phyloP scores from a whole-genome alignment of 2,329 filamentous ascomycete species.

The Orbilia oligospora region DNA sequence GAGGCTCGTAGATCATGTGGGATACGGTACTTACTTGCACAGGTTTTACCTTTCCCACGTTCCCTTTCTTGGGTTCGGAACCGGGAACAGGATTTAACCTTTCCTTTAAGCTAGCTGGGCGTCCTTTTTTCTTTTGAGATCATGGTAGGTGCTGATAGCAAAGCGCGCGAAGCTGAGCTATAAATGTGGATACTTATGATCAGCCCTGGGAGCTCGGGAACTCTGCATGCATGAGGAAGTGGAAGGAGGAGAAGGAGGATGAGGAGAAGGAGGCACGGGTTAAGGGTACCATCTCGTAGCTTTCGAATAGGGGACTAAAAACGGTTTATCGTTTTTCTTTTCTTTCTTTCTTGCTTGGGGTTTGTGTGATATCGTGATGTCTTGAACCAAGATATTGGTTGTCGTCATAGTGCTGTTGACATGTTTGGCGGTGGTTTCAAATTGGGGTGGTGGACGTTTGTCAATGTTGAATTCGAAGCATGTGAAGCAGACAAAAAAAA shows the following conservation, averaged over 20 bases:
- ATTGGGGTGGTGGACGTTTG: too few relatives aligned
- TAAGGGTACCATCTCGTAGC: constrained; percentile 13
- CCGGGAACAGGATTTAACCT: not conserved
- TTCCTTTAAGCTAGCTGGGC: not conserved
- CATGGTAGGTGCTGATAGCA: constrained; percentile 7
- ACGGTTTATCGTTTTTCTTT: not conserved
- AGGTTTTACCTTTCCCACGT: not conserved
- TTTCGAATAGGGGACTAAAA: not conserved
- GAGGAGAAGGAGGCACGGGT: not conserved
- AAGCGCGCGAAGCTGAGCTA: constrained; percentile 8
- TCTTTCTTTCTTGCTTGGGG: not conserved
- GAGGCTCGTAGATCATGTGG: constrained; percentile 20
- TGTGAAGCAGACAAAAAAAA: constrained; percentile 28
- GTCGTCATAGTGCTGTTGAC: constrained; percentile 20
- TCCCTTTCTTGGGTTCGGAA: constrained; percentile 3
- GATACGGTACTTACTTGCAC: too few relatives aligned
- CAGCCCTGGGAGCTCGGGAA: constrained; percentile 33
- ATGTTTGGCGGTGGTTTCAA: constrained; percentile 12
- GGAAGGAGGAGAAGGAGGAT: not conserved
- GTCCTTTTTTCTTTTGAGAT: too few relatives aligned
- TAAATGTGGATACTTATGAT: constrained; percentile 17
- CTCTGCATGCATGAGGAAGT: constrained; percentile 18
- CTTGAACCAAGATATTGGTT: not conserved
- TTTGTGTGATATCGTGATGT: too few relatives aligned
- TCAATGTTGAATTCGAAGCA: too few relatives aligned